Evolutionary conservation across 1,284 basidiomycete genomes (phyloP), one percentile per base, ranked within the genome.

Genomic region (Ustilago tritici): DNA sequence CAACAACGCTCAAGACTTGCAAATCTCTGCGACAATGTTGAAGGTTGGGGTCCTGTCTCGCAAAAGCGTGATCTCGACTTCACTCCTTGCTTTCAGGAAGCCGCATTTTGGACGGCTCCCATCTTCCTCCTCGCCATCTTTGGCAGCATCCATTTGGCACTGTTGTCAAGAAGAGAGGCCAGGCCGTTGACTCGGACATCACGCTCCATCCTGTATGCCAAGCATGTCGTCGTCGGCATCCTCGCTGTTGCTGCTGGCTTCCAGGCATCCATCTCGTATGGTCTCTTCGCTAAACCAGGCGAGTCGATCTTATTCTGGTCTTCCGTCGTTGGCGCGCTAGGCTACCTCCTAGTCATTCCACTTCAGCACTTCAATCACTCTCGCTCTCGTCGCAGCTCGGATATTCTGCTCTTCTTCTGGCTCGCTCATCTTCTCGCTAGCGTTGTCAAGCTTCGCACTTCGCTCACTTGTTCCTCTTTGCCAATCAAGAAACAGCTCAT

Each of bases 81-180:
- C 14, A 93, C 94, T 0, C 90, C 91, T 8, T 98, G 95, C 86
- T 94, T 93, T 80, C 92, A 95, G 82, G 91, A 93, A 75, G 91
- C 72, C 10, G 71, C 68, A 28, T 71, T 85, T 31, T 79, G 79
- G 78, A 40, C 68, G 14, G 68, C 65, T 5, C 84, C 84, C 1
- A 66, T 70, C 58, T 52, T 84, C 38, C 65, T 80, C 12, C 73
- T 86, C 8, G 72, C 80, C 19, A 17, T 80, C 19, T 65, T 70
- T 34, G 81, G 79, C 15, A 68, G 70, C 35, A 34, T 67, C 17
- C 54, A 66, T 17, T 60, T 85, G 19, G 69, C 70, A 12, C 4
- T 63, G 1, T 63, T 78, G 3, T 55, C 66, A 23, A 54, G 61
- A n/a, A 63, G 53, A 15, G 69, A 77, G 3, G 59, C 52, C 4